phyloP scores from a whole-genome alignment of 2,329 filamentous ascomycete species.

The Pyricularia grisea region DNA sequence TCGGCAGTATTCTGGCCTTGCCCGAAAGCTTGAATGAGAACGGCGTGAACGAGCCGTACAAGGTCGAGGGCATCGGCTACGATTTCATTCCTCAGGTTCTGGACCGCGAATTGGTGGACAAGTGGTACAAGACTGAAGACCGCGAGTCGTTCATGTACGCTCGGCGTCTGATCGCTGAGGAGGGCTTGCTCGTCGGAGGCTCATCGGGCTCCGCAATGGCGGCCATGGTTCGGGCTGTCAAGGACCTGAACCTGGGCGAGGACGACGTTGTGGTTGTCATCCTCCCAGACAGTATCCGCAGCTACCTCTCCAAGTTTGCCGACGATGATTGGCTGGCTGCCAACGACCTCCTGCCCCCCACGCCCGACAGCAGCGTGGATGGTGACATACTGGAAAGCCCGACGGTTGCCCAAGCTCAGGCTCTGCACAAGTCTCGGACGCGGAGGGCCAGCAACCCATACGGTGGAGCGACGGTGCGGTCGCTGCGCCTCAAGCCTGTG shows the following conservation, averaged over 20 bases:
- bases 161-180: constrained; percentile 84
- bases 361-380: background rate
- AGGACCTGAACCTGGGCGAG: constrained; percentile 67
- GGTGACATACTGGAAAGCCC: constrained; percentile 12
- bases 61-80: constrained; percentile 97
- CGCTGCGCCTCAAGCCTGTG: constrained; percentile 85
- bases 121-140: constrained; percentile 98
- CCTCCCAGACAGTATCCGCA: constrained; percentile 90
- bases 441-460: constrained; percentile 55
- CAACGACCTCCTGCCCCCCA: constrained; percentile 73
- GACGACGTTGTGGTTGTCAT: constrained; percentile 86
- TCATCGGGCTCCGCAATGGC: constrained; percentile 89
- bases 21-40: constrained; percentile 73
- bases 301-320: constrained; percentile 96
- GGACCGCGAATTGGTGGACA: constrained; percentile 69
- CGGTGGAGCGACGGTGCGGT: constrained; percentile 66
- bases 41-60: constrained; percentile 76
- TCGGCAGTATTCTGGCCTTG: constrained; percentile 82
- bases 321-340: constrained; percentile 98
- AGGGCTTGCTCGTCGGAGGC: constrained; percentile 87
- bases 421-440: constrained; percentile 22
- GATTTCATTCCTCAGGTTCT: constrained; percentile 96
- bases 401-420: constrained; percentile 26
- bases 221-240: constrained; percentile 66
- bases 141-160: constrained; percentile 83